phyloP scores from a whole-genome alignment of 495 filamentous ascomycete genomes.

The Trichoderma erinaceum region DNA sequence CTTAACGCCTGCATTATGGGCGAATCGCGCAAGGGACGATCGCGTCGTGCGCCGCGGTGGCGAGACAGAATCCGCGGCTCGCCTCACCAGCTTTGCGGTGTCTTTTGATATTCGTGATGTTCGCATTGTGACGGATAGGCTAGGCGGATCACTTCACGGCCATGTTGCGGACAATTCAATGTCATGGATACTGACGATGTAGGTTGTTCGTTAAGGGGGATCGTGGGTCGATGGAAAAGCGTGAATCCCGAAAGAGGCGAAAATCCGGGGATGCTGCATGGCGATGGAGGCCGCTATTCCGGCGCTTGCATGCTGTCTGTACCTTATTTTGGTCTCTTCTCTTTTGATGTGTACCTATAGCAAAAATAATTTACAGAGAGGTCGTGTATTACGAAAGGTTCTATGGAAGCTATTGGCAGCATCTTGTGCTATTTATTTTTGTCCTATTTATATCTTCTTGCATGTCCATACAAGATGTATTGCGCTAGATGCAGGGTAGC shows the following conservation, averaged over 20 bases:
- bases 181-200: not conserved
- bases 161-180: not conserved
- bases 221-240: not conserved
- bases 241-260: not conserved
- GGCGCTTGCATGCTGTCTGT: not conserved
- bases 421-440: no score
- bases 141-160: not conserved
- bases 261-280: constrained; percentile 3
- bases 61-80: constrained; percentile 19
- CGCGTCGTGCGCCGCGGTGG: constrained; percentile 42
- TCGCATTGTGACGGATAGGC: constrained; percentile 42
- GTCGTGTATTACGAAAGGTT: no score
- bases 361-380: not conserved
- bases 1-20: constrained; percentile 24
- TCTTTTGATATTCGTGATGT: constrained; percentile 55
- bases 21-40: constrained; percentile 39
- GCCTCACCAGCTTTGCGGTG: constrained; percentile 40
- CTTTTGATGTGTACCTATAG: not conserved
- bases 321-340: not conserved
- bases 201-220: not conserved
- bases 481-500: no score
- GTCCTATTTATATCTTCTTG: no score
- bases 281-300: not conserved
- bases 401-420: no score
- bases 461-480: no score